Conservation (phyloP, 805 yeast genomes). For the Kodamaea hsintzibuensis region DNA sequence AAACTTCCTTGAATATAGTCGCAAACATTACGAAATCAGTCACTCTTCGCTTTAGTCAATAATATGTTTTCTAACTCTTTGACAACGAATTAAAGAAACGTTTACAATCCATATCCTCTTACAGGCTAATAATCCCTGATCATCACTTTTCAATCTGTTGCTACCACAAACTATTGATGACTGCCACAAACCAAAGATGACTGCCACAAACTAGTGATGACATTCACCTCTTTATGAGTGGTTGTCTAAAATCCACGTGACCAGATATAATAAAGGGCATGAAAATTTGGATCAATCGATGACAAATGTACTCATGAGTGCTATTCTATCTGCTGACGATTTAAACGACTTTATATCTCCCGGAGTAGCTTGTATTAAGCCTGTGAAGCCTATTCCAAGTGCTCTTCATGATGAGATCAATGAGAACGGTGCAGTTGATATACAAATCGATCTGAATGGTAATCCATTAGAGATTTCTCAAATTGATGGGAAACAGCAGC, state of each 20-base stretch:
- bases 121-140: no score
- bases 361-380: slow-evolving; percentile 92
- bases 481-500: slow-evolving; percentile 51
- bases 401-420: slow-evolving; percentile 26
- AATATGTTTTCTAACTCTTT: no score
- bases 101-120: no score
- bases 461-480: slow-evolving; percentile 68
- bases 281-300: neutral
- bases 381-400: slow-evolving; percentile 48
- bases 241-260: slow-evolving; percentile 2
- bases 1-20: no score
- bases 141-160: no score
- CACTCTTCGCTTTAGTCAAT: no score
- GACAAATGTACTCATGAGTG: slow-evolving; percentile 60
- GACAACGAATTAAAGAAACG: no score
- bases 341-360: slow-evolving; percentile 93
- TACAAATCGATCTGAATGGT: slow-evolving; percentile 59
- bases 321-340: slow-evolving; percentile 84
- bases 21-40: no score
- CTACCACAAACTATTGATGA: no score
- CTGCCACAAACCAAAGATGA: no score
- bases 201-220: neutral
- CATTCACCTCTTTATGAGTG: neutral
- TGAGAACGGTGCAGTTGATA: slow-evolving; percentile 45
- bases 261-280: neutral